Percentiles rank a stretch among this genome's conserved stretches.
phyloP scores from a whole-genome alignment of 2,329 filamentous ascomycete genomes.

The Diplocarpon rosae region DNA sequence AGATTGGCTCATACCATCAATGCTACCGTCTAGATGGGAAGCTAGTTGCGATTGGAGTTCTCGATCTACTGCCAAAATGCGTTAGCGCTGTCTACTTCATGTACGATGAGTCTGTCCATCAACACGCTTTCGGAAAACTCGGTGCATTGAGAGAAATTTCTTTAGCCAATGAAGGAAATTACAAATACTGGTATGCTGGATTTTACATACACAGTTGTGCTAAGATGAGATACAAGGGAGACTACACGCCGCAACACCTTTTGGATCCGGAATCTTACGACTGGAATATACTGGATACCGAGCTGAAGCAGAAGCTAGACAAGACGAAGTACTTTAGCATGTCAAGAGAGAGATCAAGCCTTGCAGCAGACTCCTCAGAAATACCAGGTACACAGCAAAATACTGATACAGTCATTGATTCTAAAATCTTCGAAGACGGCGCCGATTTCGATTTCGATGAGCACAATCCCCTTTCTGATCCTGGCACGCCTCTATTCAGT shows the following conservation, averaged over 20 bases:
- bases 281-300: constrained; percentile 47
- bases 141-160: constrained; percentile 64
- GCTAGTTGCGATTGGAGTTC: constrained; percentile 63
- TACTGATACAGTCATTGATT: background rate
- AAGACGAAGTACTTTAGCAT: constrained; percentile 21
- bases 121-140: constrained; percentile 62
- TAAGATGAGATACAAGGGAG: constrained; percentile 80
- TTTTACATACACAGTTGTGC: constrained; percentile 73
- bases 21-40: constrained; percentile 70
- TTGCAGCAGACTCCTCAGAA: background rate
- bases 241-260: constrained; percentile 64
- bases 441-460: constrained; percentile 7
- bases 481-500: constrained; percentile 40
- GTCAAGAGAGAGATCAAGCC: constrained; percentile 8
- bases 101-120: constrained; percentile 64
- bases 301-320: constrained; percentile 39
- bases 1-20: constrained; percentile 67
- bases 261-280: constrained; percentile 55
- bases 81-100: constrained; percentile 79
- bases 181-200: constrained; percentile 72
- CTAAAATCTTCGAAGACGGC: constrained; percentile 7
- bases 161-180: constrained; percentile 56
- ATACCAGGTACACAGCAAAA: background rate
- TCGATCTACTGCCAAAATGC: constrained; percentile 65
- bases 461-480: constrained; percentile 9